Evolutionary conservation across 1,284 basidiomycete genomes (phyloP).

Genomic region (Ceratobasidium sp.): DNA sequence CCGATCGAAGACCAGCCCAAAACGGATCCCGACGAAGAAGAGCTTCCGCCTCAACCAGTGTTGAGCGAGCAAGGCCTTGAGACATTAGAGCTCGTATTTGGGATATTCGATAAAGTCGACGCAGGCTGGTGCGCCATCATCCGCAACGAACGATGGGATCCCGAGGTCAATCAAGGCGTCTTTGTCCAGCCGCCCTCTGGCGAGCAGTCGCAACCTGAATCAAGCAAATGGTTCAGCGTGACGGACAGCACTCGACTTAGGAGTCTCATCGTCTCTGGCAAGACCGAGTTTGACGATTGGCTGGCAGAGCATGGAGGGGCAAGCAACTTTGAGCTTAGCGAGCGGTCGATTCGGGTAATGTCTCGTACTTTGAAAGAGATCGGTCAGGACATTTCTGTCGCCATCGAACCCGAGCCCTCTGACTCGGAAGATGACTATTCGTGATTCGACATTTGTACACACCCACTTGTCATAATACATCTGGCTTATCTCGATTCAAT

Average conservation of each 20-base stretch:
- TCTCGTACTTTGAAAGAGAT: constrained; percentile 7
- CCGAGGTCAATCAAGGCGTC: constrained; percentile 22
- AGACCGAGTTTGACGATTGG: constrained; percentile 33
- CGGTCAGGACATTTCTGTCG: neutral
- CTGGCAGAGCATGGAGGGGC: constrained; percentile 28
- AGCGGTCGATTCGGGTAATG: constrained; percentile 27
- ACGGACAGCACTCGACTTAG: constrained; percentile 24
- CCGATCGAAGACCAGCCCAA: neutral
- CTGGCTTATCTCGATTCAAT: neutral
- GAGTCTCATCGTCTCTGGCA: constrained; percentile 22
- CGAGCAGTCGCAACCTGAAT: neutral
- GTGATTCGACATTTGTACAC: neutral
- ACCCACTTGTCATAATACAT: neutral
- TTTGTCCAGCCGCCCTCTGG: constrained; percentile 3
- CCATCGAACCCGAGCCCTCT: neutral
- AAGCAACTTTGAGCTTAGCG: constrained; percentile 8
- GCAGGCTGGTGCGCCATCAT: constrained; percentile 32
- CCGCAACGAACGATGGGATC: constrained; percentile 27
- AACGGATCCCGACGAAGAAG: neutral
- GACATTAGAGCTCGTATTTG: constrained; percentile 21
- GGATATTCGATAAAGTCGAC: constrained; percentile 7
- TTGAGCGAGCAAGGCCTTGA: constrained; percentile 13
- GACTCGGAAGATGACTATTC: constrained; percentile 1
- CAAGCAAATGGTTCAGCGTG: constrained; percentile 9
- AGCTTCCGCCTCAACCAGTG: neutral